phyloP scores from a whole-genome alignment of 768 basidiomycete genomes.

The Naematelia aurantialba region DNA sequence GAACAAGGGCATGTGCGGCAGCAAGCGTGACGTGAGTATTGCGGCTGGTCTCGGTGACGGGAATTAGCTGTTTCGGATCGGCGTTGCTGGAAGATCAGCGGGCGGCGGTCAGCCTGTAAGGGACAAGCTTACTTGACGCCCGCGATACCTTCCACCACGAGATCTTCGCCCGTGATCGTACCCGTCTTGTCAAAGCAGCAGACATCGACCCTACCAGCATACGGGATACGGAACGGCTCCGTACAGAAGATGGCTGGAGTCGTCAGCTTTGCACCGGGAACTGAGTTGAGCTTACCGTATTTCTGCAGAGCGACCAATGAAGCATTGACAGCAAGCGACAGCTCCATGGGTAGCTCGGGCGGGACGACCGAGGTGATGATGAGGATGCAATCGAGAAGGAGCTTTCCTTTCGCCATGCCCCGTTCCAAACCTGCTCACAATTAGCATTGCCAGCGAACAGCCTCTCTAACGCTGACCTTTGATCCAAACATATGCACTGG shows the following conservation, averaged over 20 bases:
- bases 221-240: conserved; percentile 96
- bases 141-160: conserved; percentile 88
- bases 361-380: conserved; percentile 98
- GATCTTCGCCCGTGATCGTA: conserved; percentile 91
- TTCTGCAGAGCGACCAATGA: conserved; percentile 90
- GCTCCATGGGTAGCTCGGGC: conserved; percentile 96
- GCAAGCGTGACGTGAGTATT: conserved; percentile 86
- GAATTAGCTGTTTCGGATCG: conserved; percentile 65
- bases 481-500: conserved; percentile 97
- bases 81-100: conserved; percentile 53
- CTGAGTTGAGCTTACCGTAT: conserved; percentile 60
- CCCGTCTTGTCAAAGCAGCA: conserved; percentile 99
- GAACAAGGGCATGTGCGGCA: conserved; percentile 89
- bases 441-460: conserved; percentile 46
- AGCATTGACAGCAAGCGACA: conserved; percentile 92
- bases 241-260: conserved; percentile 91
- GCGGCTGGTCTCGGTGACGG: conserved; percentile 69
- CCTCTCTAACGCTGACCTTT: conserved; percentile 67
- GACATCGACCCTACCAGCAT: conserved; percentile 90
- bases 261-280: not conserved
- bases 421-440: conserved; percentile 92
- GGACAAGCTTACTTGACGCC: conserved; percentile 73
- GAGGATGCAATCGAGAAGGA: conserved; percentile 88
- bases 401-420: conserved; percentile 87
- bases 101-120: not conserved